These are phyloP conservation scores for Fraxinus sp. DNA, from an alignment of 305 asterid species.

Conservation along the genomic window DNA sequence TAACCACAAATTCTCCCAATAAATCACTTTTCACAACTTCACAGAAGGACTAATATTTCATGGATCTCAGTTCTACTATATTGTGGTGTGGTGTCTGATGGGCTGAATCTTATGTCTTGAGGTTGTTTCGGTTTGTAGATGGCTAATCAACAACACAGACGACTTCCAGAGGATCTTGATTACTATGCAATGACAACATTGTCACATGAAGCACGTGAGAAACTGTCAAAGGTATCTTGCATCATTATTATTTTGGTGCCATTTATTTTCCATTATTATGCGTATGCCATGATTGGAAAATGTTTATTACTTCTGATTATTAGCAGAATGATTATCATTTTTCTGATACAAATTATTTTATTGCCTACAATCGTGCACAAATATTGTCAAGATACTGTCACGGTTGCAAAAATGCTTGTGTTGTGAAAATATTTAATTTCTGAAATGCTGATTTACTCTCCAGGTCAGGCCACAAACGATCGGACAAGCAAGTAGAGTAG, in stretches of 20 bases:
- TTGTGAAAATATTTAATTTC: not conserved
- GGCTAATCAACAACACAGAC: conserved; percentile 81
- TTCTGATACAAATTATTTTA: not conserved
- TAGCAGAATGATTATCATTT: not conserved
- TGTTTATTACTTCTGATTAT: not conserved
- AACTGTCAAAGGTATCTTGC: conserved; percentile 76
- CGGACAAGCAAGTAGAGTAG: conserved; percentile 98
- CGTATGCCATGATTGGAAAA: not conserved
- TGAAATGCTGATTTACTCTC: not conserved
- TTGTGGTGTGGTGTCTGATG: conserved; percentile 4
- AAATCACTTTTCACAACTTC: not conserved
- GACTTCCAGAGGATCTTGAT: conserved; percentile 76
- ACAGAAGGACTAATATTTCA: not conserved
- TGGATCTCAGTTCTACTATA: conserved; percentile 1
- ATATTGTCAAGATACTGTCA: not conserved
- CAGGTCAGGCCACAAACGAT: conserved; percentile 97
- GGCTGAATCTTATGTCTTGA: conserved; percentile 19
- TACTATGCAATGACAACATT: conserved; percentile 73
- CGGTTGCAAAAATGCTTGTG: not conserved
- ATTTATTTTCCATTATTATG: not conserved
- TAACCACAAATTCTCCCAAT: not conserved
- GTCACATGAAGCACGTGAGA: conserved; percentile 93
- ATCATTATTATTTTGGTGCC: not conserved
- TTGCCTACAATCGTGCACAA: not conserved
- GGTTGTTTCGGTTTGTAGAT: conserved; percentile 50